phyloP scores from a whole-genome alignment of 306 rosid genomes.

The Quercus cerris region DNA sequence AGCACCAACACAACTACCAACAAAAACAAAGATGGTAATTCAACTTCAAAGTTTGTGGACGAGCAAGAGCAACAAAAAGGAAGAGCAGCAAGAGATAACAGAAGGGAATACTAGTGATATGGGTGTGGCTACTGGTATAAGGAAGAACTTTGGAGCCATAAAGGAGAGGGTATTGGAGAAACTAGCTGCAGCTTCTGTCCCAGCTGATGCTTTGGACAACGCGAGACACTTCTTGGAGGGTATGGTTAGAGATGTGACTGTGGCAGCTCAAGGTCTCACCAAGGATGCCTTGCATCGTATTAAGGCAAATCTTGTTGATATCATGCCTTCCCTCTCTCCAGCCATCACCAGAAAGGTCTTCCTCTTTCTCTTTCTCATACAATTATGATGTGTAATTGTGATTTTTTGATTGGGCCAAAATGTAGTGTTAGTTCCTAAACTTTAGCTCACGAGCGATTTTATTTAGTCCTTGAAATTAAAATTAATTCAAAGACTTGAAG shows the following conservation, averaged over 20 bases:
- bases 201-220: conserved; percentile 3
- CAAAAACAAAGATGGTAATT: background rate
- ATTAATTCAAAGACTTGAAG: too few species aligned
- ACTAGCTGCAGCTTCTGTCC: background rate
- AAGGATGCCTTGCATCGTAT: background rate
- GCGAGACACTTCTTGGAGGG: background rate
- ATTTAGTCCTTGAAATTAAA: too few species aligned
- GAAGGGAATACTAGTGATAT: too few species aligned
- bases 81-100: too few species aligned
- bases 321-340: background rate
- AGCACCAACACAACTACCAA: background rate
- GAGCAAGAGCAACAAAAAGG: too few species aligned
- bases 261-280: conserved; percentile 7
- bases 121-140: background rate
- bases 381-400: background rate
- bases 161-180: conserved; percentile 32
- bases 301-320: background rate
- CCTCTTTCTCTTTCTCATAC: background rate
- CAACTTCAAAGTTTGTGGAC: background rate
- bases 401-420: background rate
- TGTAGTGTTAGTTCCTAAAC: too few species aligned
- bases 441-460: too few species aligned
- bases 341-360: conserved; percentile 5
- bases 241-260: background rate
- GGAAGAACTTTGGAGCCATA: conserved; percentile 3